Base-by-base conservation (phyloP, 495 filamentous ascomycete species). In the Xylaria intraflava region DNA sequence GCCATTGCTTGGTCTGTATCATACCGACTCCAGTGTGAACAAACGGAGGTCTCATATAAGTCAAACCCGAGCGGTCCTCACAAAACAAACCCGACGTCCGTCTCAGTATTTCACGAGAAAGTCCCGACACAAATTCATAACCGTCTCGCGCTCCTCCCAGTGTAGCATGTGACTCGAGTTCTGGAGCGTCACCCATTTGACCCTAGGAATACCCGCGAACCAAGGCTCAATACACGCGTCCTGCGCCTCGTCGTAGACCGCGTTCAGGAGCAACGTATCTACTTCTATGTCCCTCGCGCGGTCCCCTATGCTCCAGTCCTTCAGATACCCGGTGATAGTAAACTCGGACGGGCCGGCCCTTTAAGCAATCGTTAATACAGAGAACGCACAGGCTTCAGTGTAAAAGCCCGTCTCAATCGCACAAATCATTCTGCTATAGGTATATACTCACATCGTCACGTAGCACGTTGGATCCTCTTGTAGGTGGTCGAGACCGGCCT, bases 231-330 rank as follows among this genome's bases (percentile, higher is more conserved):
- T 57, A 14, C 62, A 62, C 14, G 64, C 45, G 35, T 79, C 75
- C 36, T 66, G 64, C 6, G 69, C 72, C 49, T 76, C 72, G 47
- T 82, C 79, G 35, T 77, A 75, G 6, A 64, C 54, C 0, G 77
- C 78, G 53, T 82, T 82, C 17, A 76, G 60, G 12, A 81, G 62
- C 33, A 82, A 59, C 2, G 72, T 72, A 17, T 66, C 58, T 6
- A 64, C 70, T n/a, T 66, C 49, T 50, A 81, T 77, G 14, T 76
- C 70, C 40, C 69, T 64, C 16, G 70, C 58, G 5, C 64, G 53
- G 12, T 55, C 42, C 27, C 61, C 64, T 3, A 67, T 63, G 19
- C 69, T 62, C 72, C 71, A 80, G 24, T 67, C 56, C 54, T 72
- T 72, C 22, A 80, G 59, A 14, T 60, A 65, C 3, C 78, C 78